These are phyloP conservation scores for Gloeostereum incarnatum DNA, from an alignment of 768 basidiomycete species.

Conservation along the genomic window DNA sequence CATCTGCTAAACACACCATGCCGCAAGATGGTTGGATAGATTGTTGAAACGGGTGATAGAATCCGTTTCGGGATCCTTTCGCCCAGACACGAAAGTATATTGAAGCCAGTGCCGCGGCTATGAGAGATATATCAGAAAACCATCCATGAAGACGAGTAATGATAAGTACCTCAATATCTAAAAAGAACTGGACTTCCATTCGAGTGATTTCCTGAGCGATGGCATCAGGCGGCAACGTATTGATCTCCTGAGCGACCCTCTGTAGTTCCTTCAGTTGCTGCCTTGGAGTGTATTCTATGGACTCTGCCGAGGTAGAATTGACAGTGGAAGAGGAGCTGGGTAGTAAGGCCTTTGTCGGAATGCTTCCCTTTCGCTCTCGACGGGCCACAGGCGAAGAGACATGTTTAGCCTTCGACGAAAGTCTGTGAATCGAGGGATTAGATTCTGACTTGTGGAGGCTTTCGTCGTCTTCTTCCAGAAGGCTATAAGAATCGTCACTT, in stretches of 20 bases:
- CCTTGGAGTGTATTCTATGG: conserved; percentile 35
- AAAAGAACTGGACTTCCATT: conserved; percentile 57
- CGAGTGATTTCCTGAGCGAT: conserved; percentile 86
- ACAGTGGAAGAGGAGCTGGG: conserved; percentile 18
- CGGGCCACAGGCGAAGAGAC: conserved; percentile 14
- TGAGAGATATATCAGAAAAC: conserved; percentile 3
- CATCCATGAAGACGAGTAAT: conserved; percentile 2
- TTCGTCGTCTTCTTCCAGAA: conserved; percentile 48
- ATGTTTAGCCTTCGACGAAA: conserved; percentile 16
- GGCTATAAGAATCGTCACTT: conserved; percentile 50
- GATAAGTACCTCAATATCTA: conserved; percentile 61
- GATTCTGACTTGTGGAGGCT: conserved; percentile 4
- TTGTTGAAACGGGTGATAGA: conserved; percentile 67
- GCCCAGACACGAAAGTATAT: conserved; percentile 62
- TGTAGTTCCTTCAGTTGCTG: conserved; percentile 56
- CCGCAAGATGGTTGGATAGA: conserved; percentile 75
- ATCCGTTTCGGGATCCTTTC: conserved; percentile 54
- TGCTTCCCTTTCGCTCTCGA: conserved; percentile 62
- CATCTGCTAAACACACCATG: conserved; percentile 46
- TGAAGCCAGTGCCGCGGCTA: conserved; percentile 86
- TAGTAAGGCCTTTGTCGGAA: conserved; percentile 43
- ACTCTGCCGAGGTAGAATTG: conserved; percentile 18
- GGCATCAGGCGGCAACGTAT: conserved; percentile 46
- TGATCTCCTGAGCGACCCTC: conserved; percentile 47
- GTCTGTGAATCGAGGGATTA: conserved; percentile 10